Evolutionary conservation across 2,329 filamentous ascomycete genomes (phyloP).

Genomic region (Plectosphaerella cucumerina): DNA sequence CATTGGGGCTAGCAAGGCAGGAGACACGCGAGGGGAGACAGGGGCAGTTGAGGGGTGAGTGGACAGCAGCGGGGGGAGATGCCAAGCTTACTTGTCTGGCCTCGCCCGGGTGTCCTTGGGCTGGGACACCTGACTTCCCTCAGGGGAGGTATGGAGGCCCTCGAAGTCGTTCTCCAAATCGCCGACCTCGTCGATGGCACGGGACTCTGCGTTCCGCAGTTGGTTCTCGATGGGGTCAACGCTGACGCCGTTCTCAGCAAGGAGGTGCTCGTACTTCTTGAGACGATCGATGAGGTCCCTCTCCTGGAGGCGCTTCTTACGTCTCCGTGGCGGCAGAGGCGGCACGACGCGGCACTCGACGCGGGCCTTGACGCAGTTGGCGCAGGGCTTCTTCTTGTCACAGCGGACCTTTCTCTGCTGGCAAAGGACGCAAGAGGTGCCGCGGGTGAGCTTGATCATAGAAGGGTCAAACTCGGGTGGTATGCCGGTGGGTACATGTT

Average conservation of each 20-base stretch:
- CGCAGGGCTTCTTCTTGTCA: conserved; percentile 68
- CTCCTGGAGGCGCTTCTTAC: conserved; percentile 64
- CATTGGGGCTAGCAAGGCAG: not conserved
- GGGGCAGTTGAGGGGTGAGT: not conserved
- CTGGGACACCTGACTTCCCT: conserved; percentile 29
- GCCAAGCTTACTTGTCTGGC: conserved; percentile 17
- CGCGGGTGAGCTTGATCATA: conserved; percentile 51
- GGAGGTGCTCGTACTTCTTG: conserved; percentile 61
- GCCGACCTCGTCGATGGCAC: conserved; percentile 43
- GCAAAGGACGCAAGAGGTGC: conserved; percentile 66
- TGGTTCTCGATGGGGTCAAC: conserved; percentile 61
- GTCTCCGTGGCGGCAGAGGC: conserved; percentile 51
- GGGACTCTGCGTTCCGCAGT: conserved; percentile 26
- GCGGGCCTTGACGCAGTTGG: conserved; percentile 60
- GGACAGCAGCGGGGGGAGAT: not conserved
- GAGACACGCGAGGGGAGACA: not conserved
- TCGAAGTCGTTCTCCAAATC: conserved; percentile 54
- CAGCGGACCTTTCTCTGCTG: conserved; percentile 75
- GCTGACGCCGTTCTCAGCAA: conserved; percentile 59
- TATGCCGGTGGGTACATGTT: not conserved
- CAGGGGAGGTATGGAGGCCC: conserved; percentile 48
- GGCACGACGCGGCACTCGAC: conserved; percentile 58
- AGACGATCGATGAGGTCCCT: conserved; percentile 67
- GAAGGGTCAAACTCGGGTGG: conserved; percentile 31
- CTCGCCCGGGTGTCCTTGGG: conserved; percentile 4